Evolutionary conservation across 2,329 filamentous ascomycete species (phyloP), one percentile per base, ranked within the genome.

Genomic region (Fusarium subtropicale): DNA sequence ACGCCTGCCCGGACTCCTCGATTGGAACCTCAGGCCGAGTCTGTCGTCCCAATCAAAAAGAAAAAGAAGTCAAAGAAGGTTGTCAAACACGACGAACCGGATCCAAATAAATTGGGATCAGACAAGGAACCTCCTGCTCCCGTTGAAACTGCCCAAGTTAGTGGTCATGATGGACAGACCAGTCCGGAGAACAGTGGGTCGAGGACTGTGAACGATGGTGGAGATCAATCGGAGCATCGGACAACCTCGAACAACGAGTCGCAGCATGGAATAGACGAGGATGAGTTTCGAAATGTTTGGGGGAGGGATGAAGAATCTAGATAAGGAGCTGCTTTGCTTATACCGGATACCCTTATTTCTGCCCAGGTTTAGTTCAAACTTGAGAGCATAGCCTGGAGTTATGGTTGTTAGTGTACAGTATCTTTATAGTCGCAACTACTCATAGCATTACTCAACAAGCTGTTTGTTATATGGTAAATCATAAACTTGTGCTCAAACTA

Each of bases 261-360:
- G 22, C 68, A 60, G 38, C 80, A 79, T 50, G 71, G 74, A 28
- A 74, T 79, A 4, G 69, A 77, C n/a, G 78, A 80, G 20, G 76
- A 76, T 30, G 82, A 82, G 58, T 84, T 84, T 63, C 76, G 77
- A 22, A 84, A 85, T 64, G 81, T 84, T n/a, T 85, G 83, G 83
- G 77, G 74, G 22, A 56, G 73, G 31, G 66, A 75, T 52, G 69
- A 71, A 52, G 67, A 65, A 67, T 71, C 69, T 68, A 71, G 59
- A 61, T 70, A 66, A 58, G 48, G 44, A 39, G 51, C 51, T 57
- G 52, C 44, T 66, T 70, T 55, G 24, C 61, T 60, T 60, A 48
- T 51, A 63, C 56, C 38, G 55, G 60, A 71, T 73, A 71, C 61
- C 58, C 68, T 50, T 53, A 55, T 50, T 57, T 58, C 53, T 66